Evolutionary conservation across 2,329 filamentous ascomycete genomes (phyloP).

Genomic region (Botrytis fragariae): DNA sequence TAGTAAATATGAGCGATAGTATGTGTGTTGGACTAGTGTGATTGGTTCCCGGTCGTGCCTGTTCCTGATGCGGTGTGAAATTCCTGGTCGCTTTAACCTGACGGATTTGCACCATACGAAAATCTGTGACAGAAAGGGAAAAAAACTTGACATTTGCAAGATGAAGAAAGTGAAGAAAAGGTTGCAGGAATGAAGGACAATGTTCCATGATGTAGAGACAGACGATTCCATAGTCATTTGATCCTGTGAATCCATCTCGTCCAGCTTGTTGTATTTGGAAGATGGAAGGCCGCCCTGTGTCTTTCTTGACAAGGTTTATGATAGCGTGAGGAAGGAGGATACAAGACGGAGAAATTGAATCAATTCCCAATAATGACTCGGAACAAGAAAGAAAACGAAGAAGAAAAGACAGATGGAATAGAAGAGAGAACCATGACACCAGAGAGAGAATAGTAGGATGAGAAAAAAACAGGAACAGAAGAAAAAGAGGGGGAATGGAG

Average conservation of each 20-base stretch:
- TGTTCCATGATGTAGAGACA: neutral
- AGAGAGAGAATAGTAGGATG: neutral
- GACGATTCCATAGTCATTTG: neutral
- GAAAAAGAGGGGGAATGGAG: constrained; percentile 23
- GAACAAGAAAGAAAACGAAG: constrained; percentile 18
- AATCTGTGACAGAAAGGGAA: neutral
- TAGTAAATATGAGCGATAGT: neutral
- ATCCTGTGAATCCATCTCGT: neutral
- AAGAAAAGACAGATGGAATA: neutral
- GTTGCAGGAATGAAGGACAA: neutral
- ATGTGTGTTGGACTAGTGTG: constrained; percentile 16
- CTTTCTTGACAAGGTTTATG: neutral
- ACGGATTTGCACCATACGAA: neutral
- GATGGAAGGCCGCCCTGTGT: constrained; percentile 11
- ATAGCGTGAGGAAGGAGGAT: constrained; percentile 1
- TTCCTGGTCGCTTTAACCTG: constrained; percentile 12
- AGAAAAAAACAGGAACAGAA: constrained; percentile 11
- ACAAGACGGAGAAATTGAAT: constrained; percentile 2
- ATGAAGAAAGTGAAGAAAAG: neutral
- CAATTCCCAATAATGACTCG: constrained; percentile 4
- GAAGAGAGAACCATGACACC: neutral
- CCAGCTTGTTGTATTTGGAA: neutral
- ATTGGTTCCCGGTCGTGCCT: constrained; percentile 12
- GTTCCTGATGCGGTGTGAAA: constrained; percentile 16
- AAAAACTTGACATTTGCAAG: neutral